Evolutionary conservation across 73 alveolate genomes (phyloP), one percentile per base, ranked within the genome.

Genomic region (Stentor coeruleus): DNA sequence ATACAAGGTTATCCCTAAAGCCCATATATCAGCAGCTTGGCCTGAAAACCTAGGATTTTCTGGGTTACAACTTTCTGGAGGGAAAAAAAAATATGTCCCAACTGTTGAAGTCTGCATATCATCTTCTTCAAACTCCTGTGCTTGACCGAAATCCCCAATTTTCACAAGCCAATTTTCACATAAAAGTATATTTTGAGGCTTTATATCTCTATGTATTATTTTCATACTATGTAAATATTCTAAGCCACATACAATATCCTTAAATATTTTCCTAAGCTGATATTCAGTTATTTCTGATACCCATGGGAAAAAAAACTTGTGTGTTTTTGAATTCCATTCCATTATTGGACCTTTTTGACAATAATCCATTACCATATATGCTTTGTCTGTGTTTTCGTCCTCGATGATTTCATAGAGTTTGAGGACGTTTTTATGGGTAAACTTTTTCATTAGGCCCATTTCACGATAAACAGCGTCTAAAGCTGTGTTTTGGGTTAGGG

Each of bases 391-490:
- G 11, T 93, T 97, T 77, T 96, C 98, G 83, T 96, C 97, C 81
- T 96, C 99, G 81, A 94, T 92, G 74, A 92, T 97, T 81, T 95
- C 97, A 87, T 88, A 90, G 41, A 96, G 87, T 66, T 88, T 59
- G 39, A 96, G 87, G 31, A 96, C 90, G 87, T 96, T 93, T n/a
- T 94, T 93, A 87, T 96, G 99, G 30, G 85, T 89, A 82, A 96
- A 74, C 87, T 91, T 94, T 84, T 94, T 94, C 99, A 96, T 96
- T 73, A 96, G 94, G 42, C 95, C 98, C 59, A 96, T 96, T 94
- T 96, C 99, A 59, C 89, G 60, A 55, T 84, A 77, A 4, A 96
- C 99, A 88, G 90, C 93, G 84, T 92, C 90, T 3, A 96, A 79
- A 35, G 92, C 90, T 81, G 85, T 91, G 26, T 89, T 91, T 60